Evolutionary conservation across 495 filamentous ascomycete species (phyloP), one percentile per base, ranked within the genome.

Genomic region (Hypoxylon fragiforme): DNA sequence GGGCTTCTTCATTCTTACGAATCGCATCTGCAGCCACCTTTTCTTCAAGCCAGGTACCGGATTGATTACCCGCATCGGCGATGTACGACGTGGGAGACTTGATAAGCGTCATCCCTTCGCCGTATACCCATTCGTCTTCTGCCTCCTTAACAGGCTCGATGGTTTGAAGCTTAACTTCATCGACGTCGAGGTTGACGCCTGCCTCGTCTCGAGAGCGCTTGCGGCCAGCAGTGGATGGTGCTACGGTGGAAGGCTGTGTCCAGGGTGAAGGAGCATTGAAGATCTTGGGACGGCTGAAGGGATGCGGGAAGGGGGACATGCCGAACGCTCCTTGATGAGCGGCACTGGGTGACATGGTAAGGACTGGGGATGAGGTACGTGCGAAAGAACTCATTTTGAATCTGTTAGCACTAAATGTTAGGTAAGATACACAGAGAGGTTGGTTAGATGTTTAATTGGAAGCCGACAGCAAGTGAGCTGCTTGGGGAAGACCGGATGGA

Each of bases 21-120:
- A 70, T 64, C 43, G 79, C 71, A 54, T 85, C 77, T 34, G 73
- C 49, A 30, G 72, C 69, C 22, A 64, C 65, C 44, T 79, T 75
- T 63, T 90, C 85, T 71, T 92, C 88, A 56, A 84, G 79, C 88
- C 85, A 90, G 9, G 86, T 91, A 42, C 87, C 87, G 14, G 87
- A 88, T 70, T 90, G 89, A 63, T 81, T 89, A 45, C 81, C 80
- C 36, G 85, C 85, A 32, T 85, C 81, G 51, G 86, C 68, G 19
- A 83, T 74, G 51, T 85, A 81, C 51, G 81, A 80, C 22, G 79
- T 80, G 14, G 65, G 60, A 9, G 86, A 85, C 62, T 89, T 89
- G 68, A 90, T 79, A 51, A 90, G 79, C 2, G 81, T 81, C 85
- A 91, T 91, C 39, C 87, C 88, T 43, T 85, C 83, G 50, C 87